phyloP scores from a whole-genome alignment of 768 basidiomycete genomes.

The Boletus edulis region DNA sequence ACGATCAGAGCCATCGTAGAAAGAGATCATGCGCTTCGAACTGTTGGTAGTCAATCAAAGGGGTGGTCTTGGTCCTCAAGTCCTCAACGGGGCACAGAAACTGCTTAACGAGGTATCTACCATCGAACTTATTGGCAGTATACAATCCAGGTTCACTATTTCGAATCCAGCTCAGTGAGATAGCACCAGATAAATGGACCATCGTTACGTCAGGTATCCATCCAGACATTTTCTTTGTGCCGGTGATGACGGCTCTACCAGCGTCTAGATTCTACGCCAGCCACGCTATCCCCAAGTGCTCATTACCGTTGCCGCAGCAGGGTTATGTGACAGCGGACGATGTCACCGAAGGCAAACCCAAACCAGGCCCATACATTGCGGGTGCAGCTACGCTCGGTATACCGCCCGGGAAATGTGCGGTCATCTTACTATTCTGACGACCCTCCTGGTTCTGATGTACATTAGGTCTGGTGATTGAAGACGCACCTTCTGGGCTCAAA shows the following conservation, averaged over 20 bases:
- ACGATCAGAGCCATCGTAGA: constrained; percentile 32
- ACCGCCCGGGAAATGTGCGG: constrained; percentile 55
- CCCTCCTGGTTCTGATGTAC: neutral
- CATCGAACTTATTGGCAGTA: neutral
- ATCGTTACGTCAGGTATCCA: constrained; percentile 73
- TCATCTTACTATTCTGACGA: neutral
- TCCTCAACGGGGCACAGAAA: constrained; percentile 62
- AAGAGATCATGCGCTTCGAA: constrained; percentile 77
- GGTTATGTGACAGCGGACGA: constrained; percentile 71
- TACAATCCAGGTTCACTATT: neutral
- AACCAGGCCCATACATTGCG: constrained; percentile 82
- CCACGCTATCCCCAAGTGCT: constrained; percentile 61
- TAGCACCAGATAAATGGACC: constrained; percentile 55
- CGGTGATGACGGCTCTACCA: constrained; percentile 25
- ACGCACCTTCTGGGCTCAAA: constrained; percentile 80
- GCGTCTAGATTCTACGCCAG: constrained; percentile 74
- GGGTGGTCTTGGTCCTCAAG: constrained; percentile 48
- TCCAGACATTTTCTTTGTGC: neutral
- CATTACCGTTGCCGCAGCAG: constrained; percentile 53
- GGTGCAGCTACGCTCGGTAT: constrained; percentile 60
- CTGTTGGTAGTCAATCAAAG: constrained; percentile 56
- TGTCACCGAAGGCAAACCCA: constrained; percentile 75
- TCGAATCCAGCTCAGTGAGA: constrained; percentile 19
- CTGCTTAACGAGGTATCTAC: constrained; percentile 52
- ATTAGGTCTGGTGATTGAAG: constrained; percentile 85